Conservation (phyloP, 2,329 filamentous ascomycete species). For the Cytospora mali region DNA sequence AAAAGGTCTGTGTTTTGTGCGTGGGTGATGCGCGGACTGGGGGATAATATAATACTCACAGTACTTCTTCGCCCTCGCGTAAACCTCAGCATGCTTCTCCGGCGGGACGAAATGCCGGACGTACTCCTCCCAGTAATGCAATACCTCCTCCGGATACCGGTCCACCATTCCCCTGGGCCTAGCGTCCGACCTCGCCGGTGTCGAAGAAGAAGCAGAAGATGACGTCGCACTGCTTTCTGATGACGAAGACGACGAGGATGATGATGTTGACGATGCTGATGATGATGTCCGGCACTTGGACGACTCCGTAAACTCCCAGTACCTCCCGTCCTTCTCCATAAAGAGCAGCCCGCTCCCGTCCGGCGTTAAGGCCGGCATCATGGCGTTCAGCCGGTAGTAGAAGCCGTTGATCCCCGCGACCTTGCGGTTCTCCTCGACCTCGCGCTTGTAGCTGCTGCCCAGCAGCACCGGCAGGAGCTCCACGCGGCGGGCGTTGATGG, state of each 20-base stretch:
- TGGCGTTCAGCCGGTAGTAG: conserved; percentile 29
- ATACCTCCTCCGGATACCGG: conserved; percentile 27
- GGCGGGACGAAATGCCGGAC: conserved; percentile 23
- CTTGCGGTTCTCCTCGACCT: conserved; percentile 26
- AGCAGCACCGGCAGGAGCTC: conserved; percentile 24
- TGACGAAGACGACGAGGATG: neutral
- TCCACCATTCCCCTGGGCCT: conserved; percentile 25
- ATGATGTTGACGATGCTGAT: neutral
- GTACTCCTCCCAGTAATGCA: conserved; percentile 27
- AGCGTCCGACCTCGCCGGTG: conserved; percentile 3
- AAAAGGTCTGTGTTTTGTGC: no score
- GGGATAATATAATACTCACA: conserved; percentile 11
- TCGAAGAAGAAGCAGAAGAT: neutral
- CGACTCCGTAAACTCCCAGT: conserved; percentile 25
- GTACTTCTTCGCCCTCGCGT: conserved; percentile 16
- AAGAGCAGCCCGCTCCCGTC: conserved; percentile 27
- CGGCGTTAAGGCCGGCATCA: conserved; percentile 28
- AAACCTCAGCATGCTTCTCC: conserved; percentile 20
- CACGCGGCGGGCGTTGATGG: conserved; percentile 23
- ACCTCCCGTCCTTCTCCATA: conserved; percentile 20
- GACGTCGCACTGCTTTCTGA: neutral
- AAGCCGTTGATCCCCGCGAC: conserved; percentile 25
- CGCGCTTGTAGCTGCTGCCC: conserved; percentile 24
- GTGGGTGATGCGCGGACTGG: neutral
- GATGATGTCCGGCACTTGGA: conserved; percentile 21